Evolutionary conservation across 306 rosid genomes (phyloP).

Genomic region (Glycine soja): DNA sequence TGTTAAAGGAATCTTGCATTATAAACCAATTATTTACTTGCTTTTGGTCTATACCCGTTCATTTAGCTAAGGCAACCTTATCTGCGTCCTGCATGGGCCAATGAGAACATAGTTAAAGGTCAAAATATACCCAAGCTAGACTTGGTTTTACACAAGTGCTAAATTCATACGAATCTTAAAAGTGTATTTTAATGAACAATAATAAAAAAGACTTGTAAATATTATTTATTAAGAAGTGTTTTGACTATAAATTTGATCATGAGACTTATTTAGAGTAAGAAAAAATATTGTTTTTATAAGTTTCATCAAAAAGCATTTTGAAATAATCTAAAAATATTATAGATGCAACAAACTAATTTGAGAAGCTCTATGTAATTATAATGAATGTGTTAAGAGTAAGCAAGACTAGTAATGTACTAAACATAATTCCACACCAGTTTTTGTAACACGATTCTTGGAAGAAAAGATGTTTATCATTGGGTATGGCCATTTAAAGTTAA

Average conservation of each 20-base stretch:
- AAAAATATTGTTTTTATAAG: background rate
- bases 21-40: constrained; percentile 88
- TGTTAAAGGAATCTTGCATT: too few species aligned
- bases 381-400: too few species aligned
- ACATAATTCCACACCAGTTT: too few species aligned
- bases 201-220: background rate
- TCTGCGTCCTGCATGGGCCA: constrained; percentile 61
- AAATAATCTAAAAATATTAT: background rate
- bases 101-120: background rate
- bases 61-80: constrained; percentile 66
- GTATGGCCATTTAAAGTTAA: constrained; percentile 85
- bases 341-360: background rate
- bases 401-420: too few species aligned
- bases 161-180: too few species aligned
- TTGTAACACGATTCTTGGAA: background rate
- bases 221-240: too few species aligned
- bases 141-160: too few species aligned
- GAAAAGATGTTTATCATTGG: constrained; percentile 63
- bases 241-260: too few species aligned
- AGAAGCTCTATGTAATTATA: background rate
- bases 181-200: background rate
- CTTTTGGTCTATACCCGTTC: constrained; percentile 75
- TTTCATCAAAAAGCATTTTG: background rate
- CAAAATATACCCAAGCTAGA: too few species aligned
- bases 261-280: background rate